Conservation (phyloP, 305 asterid species). For the Solanum hybrid region DNA sequence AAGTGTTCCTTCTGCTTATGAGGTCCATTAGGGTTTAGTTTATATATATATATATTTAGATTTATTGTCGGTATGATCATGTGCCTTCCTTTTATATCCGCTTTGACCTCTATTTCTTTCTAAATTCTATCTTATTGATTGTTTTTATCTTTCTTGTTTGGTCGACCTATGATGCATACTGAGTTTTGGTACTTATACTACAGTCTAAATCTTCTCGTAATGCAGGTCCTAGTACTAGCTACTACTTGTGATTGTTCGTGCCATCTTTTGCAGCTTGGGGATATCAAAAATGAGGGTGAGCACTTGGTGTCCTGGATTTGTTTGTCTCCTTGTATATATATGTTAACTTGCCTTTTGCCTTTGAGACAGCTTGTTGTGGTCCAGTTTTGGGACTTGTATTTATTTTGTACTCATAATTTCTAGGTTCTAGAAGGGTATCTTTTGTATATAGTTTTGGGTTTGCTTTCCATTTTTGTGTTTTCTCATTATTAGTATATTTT, state of each 20-base stretch:
- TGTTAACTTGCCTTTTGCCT: neutral
- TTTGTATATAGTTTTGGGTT: neutral
- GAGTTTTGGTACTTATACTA: neutral
- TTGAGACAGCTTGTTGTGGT: neutral
- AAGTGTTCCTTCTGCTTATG: neutral
- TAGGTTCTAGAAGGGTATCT: neutral
- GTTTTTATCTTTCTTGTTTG: neutral
- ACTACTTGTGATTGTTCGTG: neutral
- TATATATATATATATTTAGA: neutral
- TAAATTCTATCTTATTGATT: neutral
- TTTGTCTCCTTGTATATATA: no score
- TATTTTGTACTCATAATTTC: neutral
- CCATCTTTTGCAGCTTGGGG: neutral
- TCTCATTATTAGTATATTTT: neutral
- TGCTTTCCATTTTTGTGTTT: neutral
- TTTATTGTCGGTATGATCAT: neutral
- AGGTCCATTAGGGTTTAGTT: neutral
- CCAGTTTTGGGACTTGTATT: neutral
- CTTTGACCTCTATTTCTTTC: neutral
- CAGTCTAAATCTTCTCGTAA: neutral
- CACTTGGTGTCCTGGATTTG: neutral
- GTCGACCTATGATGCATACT: neutral
- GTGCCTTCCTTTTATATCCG: neutral
- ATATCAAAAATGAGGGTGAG: neutral
- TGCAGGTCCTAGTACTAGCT: neutral